Evolutionary conservation across 1,139 yeast species (phyloP).

Genomic region (Debaryomycetaceae sp.): DNA sequence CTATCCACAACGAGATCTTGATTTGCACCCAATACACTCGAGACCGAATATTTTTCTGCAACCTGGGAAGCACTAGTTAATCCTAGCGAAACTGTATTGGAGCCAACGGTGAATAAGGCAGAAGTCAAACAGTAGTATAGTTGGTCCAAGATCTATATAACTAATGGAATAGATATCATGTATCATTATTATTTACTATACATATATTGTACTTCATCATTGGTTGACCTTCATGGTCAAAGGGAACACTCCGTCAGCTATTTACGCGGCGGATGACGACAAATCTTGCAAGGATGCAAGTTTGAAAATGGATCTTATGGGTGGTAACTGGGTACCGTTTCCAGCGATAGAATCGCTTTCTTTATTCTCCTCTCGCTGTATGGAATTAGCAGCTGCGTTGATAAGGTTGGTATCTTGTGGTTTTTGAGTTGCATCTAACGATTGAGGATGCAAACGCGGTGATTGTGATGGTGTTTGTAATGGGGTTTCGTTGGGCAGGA

Average conservation of each 20-base stretch:
- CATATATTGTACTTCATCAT: background rate
- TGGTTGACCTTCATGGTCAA: background rate
- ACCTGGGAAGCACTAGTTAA: no score
- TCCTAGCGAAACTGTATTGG: no score
- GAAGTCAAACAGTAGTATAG: no score
- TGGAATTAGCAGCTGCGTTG: constrained; percentile 20
- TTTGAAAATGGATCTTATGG: constrained; percentile 40
- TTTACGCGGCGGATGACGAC: background rate
- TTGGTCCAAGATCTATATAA: no score
- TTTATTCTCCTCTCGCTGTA: constrained; percentile 11
- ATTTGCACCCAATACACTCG: no score
- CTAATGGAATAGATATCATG: background rate
- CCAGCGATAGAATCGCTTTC: constrained; percentile 31
- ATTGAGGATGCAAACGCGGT: constrained; percentile 34
- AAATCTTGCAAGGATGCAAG: constrained; percentile 16
- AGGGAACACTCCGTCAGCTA: background rate
- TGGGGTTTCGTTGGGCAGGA: constrained; percentile 39
- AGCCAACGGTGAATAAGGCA: no score
- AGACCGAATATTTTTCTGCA: no score
- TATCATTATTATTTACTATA: background rate
- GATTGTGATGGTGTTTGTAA: constrained; percentile 44
- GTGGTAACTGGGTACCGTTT: constrained; percentile 42
- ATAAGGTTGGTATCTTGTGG: constrained; percentile 12
- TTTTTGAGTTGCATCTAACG: constrained; percentile 2
- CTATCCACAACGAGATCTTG: no score